Percentiles rank a stretch among this genome's conserved stretches.
Evolutionary conservation across 2,329 filamentous ascomycete genomes (phyloP).

Genomic region (Fusarium sarcochroum): DNA sequence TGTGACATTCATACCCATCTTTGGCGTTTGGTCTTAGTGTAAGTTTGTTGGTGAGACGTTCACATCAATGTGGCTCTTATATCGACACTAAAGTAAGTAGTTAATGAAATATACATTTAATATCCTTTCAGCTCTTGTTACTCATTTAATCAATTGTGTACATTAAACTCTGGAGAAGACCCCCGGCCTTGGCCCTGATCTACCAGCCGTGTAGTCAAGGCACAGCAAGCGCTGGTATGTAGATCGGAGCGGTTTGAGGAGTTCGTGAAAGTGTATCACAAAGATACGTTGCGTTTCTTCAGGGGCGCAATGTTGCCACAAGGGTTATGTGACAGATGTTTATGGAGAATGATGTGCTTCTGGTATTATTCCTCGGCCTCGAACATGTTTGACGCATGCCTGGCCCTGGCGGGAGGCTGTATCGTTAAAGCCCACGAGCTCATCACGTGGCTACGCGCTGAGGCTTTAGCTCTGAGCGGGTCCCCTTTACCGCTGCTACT

Average conservation of each 20-base stretch:
- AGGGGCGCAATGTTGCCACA: slow-evolving; percentile 22
- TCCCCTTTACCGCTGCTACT: slow-evolving; percentile 11
- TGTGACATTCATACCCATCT: slow-evolving; percentile 18
- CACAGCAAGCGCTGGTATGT: slow-evolving; percentile 21
- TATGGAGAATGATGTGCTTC: slow-evolving; percentile 6
- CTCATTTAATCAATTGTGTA: background rate
- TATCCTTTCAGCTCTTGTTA: slow-evolving; percentile 1
- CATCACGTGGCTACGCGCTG: slow-evolving; percentile 48
- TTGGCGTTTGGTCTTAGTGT: slow-evolving; percentile 3
- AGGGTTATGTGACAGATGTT: slow-evolving; percentile 1
- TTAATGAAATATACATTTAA: slow-evolving; percentile 10
- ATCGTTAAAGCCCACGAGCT: slow-evolving; percentile 4
- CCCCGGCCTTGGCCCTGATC: background rate
- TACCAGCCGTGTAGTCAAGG: slow-evolving; percentile 6
- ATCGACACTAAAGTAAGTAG: slow-evolving; percentile 2
- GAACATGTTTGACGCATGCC: slow-evolving; percentile 3
- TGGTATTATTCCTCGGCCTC: slow-evolving; percentile 9
- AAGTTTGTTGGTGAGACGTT: slow-evolving; percentile 29
- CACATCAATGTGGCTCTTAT: slow-evolving; percentile 18
- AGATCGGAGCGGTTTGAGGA: slow-evolving; percentile 28
- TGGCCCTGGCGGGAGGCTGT: slow-evolving; percentile 2
- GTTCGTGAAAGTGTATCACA: slow-evolving; percentile 12
- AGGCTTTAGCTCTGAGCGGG: slow-evolving; percentile 39
- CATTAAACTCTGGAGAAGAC: slow-evolving; percentile 22
- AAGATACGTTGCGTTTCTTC: slow-evolving; percentile 12